Percentiles rank a stretch among this genome's conserved stretches.
Conservation (phyloP, 305 asterid genomes). For the Fraxinus sp. region DNA sequence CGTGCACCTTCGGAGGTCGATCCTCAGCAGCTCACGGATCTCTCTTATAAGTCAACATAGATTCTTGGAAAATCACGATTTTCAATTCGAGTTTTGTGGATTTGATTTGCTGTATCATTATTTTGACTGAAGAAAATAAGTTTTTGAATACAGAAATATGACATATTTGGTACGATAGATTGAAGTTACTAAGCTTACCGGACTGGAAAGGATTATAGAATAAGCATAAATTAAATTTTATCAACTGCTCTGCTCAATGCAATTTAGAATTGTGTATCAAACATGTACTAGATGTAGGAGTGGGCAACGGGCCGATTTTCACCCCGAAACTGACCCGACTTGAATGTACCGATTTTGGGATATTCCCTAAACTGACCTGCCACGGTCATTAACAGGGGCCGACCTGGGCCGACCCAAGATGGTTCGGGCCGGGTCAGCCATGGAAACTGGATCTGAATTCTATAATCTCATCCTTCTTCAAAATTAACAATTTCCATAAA, state of each 20-base stretch:
- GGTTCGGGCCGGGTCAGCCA: no score
- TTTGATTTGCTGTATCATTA: neutral
- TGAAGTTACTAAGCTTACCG: neutral
- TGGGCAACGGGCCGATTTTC: no score
- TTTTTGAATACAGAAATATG: neutral
- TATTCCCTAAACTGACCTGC: no score
- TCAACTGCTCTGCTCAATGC: neutral
- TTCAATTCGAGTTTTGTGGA: neutral
- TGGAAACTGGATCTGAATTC: no score
- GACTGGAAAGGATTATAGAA: neutral
- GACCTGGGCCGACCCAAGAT: no score
- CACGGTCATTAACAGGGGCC: no score
- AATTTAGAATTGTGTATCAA: neutral
- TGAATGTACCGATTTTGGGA: no score
- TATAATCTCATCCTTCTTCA: no score
- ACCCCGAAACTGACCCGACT: no score
- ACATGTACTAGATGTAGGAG: neutral
- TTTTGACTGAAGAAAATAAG: neutral
- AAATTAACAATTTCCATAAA: no score
- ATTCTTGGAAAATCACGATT: neutral
- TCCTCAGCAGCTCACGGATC: conserved; percentile 76
- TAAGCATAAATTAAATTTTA: neutral
- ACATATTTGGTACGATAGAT: neutral
- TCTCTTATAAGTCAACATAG: conserved; percentile 42
- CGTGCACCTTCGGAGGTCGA: conserved; percentile 79